These are phyloP conservation scores for Fusarium coicis DNA, from an alignment of 2,329 filamentous ascomycete genomes.

Conservation along the genomic window DNA sequence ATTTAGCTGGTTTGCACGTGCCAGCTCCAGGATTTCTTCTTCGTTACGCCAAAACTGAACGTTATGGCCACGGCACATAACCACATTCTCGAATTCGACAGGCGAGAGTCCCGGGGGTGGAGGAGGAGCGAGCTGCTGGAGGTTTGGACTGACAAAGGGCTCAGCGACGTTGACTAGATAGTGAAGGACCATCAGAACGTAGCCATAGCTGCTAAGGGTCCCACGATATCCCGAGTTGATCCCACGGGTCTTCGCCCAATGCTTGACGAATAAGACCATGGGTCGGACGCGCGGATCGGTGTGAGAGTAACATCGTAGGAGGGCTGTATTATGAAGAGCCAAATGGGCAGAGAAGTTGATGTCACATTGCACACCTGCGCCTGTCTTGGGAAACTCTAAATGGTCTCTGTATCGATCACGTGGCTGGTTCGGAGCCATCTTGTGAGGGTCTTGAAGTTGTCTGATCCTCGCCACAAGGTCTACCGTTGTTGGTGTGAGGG, in stretches of 20 bases:
- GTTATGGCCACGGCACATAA: conserved; percentile 70
- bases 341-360: conserved; percentile 91
- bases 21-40: conserved; percentile 71
- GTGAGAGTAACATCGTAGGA: conserved; percentile 84
- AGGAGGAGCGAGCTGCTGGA: conserved; percentile 69
- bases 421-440: conserved; percentile 61
- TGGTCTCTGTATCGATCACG: conserved; percentile 66
- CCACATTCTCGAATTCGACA: conserved; percentile 36
- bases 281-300: conserved; percentile 81
- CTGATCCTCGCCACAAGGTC: conserved; percentile 57
- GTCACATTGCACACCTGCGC: conserved; percentile 87
- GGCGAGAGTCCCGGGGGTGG: conserved; percentile 48
- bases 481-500: conserved; percentile 48
- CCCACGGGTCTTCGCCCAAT: conserved; percentile 86
- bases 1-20: conserved; percentile 68
- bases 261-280: conserved; percentile 87
- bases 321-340: conserved; percentile 82
- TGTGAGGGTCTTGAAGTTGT: conserved; percentile 60
- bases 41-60: conserved; percentile 85
- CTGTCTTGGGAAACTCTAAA: conserved; percentile 81
- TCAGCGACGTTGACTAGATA: conserved; percentile 85
- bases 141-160: conserved; percentile 86
- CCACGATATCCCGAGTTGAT: conserved; percentile 91
- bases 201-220: conserved; percentile 89
- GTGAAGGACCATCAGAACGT: conserved; percentile 91